phyloP scores from a whole-genome alignment of 192 early-diverging fungal species.

The Entomortierella lignicola region DNA sequence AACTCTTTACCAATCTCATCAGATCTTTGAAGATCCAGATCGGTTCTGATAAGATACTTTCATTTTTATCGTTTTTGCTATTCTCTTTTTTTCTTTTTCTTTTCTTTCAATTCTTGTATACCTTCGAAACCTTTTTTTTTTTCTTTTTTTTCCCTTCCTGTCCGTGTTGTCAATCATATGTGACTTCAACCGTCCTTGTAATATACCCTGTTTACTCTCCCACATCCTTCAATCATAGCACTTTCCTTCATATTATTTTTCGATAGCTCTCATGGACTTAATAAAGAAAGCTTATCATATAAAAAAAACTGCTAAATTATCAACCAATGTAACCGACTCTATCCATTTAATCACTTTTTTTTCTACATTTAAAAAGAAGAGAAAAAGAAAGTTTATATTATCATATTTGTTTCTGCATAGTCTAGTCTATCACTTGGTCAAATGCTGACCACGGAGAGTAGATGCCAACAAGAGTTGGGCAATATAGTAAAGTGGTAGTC shows the following conservation, averaged over 20 bases:
- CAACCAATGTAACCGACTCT: not conserved
- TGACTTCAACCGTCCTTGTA: not conserved
- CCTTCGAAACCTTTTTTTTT: not conserved
- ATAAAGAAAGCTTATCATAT: not conserved
- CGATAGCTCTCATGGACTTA: not conserved
- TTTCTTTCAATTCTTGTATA: slow-evolving; percentile 9
- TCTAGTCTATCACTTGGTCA: not conserved
- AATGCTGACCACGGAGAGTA: slow-evolving; percentile 31
- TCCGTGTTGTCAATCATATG: not conserved
- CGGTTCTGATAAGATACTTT: slow-evolving; percentile 19
- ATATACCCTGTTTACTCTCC: not conserved
- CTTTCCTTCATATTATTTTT: not conserved
- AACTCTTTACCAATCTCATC: slow-evolving; percentile 34
- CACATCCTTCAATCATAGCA: not conserved
- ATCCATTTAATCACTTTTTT: not conserved
- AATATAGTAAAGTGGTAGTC: slow-evolving; percentile 47
- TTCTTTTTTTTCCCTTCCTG: not conserved
- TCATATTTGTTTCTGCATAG: not conserved
- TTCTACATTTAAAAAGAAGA: slow-evolving; percentile 1
- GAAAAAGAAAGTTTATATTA: slow-evolving; percentile 3
- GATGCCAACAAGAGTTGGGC: slow-evolving; percentile 43
- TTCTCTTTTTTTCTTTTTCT: slow-evolving; percentile 2
- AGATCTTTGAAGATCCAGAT: slow-evolving; percentile 51
- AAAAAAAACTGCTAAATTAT: too few relatives aligned
- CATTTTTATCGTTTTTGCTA: not conserved